A percentile compares a stretch with the other conserved stretches of the same genome.
phyloP scores from a whole-genome alignment of 164 flowering plant genomes.

The Annona cherimola region DNA sequence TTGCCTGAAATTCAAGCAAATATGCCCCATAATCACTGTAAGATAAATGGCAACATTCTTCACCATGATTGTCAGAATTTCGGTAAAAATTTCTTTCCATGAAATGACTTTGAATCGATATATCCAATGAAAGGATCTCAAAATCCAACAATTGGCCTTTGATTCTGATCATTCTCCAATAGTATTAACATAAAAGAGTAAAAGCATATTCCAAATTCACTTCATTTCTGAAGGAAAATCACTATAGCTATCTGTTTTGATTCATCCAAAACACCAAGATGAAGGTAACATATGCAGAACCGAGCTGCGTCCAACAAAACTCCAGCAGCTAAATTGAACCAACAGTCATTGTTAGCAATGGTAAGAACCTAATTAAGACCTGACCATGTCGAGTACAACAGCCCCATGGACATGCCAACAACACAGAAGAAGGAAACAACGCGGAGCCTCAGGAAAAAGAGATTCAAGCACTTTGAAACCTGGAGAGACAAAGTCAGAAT shows the following conservation, averaged over 20 bases:
- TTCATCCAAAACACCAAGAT: neutral
- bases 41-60: too few species aligned
- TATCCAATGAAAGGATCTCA: too few species aligned
- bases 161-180: too few species aligned
- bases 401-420: conserved; percentile 43
- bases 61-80: too few species aligned
- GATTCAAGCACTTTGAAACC: conserved; percentile 59
- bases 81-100: too few species aligned
- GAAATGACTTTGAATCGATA: too few species aligned
- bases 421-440: conserved; percentile 44
- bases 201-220: neutral
- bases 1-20: too few species aligned
- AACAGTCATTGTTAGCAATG: neutral
- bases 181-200: neutral
- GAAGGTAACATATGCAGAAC: neutral
- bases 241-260: neutral
- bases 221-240: neutral
- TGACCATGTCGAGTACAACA: conserved; percentile 30
- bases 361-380: neutral
- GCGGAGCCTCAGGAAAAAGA: conserved; percentile 49
- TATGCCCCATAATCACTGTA: too few species aligned
- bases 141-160: too few species aligned
- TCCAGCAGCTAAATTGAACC: neutral
- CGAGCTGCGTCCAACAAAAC: neutral
- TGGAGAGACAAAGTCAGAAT: conserved; percentile 73